Conservation (phyloP, 1,284 basidiomycete genomes). For the Austropuccinia psidii region DNA sequence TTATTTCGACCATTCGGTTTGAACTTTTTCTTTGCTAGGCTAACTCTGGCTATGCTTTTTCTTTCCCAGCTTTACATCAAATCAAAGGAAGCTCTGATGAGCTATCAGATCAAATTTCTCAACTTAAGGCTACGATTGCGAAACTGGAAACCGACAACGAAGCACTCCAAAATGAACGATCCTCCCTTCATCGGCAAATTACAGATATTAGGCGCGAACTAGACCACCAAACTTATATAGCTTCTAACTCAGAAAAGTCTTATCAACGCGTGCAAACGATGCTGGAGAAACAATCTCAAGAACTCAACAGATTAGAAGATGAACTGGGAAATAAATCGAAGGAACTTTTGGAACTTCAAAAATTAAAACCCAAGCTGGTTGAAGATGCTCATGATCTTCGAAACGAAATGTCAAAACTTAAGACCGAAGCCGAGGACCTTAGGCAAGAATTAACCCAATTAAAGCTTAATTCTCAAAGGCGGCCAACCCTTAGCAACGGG, state of each 20-base stretch:
- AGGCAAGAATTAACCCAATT: conserved; percentile 7
- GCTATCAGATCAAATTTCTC: conserved; percentile 11
- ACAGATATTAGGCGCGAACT: neutral
- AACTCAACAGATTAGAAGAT: neutral
- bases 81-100: neutral
- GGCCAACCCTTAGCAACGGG: neutral
- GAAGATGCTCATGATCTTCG: conserved; percentile 18
- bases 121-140: conserved; percentile 8
- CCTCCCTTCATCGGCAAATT: neutral
- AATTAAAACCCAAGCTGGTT: neutral
- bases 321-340: conserved; percentile 18
- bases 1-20: too few species aligned
- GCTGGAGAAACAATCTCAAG: neutral
- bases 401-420: conserved; percentile 23
- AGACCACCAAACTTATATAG: neutral
- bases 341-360: conserved; percentile 10
- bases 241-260: conserved; percentile 3
- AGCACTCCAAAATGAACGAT: conserved; percentile 2
- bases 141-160: conserved; percentile 18
- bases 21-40: too few species aligned
- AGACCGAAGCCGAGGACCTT: conserved; percentile 16
- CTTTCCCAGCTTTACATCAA: conserved; percentile 8
- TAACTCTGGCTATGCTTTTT: neutral
- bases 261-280: conserved; percentile 10
- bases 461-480: conserved; percentile 1